Percentiles rank a stretch among this genome's conserved stretches.
Evolutionary conservation across 257 asterid genomes (phyloP).

Genomic region (Haberlea rhodopensis): DNA sequence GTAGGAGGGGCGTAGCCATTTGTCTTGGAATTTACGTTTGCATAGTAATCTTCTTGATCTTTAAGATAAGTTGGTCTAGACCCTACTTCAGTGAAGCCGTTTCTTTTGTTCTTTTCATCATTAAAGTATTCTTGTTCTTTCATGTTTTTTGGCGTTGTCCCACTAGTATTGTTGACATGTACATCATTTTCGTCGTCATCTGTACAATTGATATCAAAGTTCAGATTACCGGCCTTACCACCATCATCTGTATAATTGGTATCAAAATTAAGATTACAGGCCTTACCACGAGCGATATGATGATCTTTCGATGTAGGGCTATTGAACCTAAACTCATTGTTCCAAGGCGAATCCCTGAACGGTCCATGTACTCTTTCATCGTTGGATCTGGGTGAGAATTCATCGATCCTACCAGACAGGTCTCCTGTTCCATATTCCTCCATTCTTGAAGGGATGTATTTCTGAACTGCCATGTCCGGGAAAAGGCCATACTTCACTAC

Average conservation of each 20-base stretch:
- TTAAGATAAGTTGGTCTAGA: slow-evolving; percentile 15
- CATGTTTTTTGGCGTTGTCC: slow-evolving; percentile 2
- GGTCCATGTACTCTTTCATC: background rate
- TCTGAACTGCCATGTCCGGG: background rate
- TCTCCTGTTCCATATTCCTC: slow-evolving; percentile 4
- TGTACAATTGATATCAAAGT: no score
- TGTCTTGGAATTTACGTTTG: background rate
- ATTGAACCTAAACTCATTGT: background rate
- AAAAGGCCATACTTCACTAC: background rate
- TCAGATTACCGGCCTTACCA: background rate
- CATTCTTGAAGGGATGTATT: background rate
- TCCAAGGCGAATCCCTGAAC: slow-evolving; percentile 11
- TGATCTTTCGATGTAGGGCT: slow-evolving; percentile 23
- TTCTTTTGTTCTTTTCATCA: background rate
- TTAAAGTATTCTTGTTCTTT: background rate
- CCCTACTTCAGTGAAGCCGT: background rate
- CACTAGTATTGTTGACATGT: slow-evolving; percentile 13
- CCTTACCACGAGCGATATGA: slow-evolving; percentile 1
- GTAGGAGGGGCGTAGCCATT: slow-evolving; percentile 2
- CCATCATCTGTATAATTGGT: slow-evolving; percentile 5
- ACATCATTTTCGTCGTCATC: slow-evolving; percentile 21
- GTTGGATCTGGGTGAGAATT: slow-evolving; percentile 3
- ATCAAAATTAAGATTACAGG: background rate
- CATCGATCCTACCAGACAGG: slow-evolving; percentile 5
- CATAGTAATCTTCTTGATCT: background rate